Percentiles rank a stretch among this genome's conserved stretches.
Conservation (phyloP, 2,329 filamentous ascomycete species). For the Fusarium metavorans region DNA sequence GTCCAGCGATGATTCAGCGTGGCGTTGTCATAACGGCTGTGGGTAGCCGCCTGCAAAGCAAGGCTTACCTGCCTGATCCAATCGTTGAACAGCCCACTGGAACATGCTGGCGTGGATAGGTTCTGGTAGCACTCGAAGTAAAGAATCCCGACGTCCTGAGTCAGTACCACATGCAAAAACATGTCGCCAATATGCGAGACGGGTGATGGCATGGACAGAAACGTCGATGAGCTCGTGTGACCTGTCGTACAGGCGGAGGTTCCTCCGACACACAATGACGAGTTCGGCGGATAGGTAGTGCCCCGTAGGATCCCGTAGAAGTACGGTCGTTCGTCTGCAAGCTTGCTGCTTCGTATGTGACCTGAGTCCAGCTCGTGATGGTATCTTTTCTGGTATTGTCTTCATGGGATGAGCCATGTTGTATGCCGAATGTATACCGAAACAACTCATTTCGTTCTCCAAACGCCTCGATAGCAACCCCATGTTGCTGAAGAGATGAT, state of each 20-base stretch:
- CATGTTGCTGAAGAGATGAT: neutral
- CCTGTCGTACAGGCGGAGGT: conserved; percentile 13
- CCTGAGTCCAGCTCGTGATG: neutral
- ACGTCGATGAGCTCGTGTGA: conserved; percentile 33
- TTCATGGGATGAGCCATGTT: neutral
- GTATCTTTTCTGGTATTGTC: neutral
- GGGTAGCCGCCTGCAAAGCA: neutral
- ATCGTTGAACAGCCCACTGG: conserved; percentile 5
- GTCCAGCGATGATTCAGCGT: neutral
- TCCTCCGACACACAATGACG: conserved; percentile 7
- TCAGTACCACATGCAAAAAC: neutral
- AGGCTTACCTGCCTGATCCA: neutral
- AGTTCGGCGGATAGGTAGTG: neutral
- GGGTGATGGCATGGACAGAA: conserved; percentile 38
- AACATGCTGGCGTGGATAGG: conserved; percentile 9
- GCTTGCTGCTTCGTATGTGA: neutral
- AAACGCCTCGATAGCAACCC: neutral
- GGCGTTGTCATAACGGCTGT: neutral
- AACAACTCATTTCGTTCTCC: neutral
- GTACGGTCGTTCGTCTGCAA: neutral
- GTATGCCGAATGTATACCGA: neutral
- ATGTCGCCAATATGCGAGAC: conserved; percentile 21
- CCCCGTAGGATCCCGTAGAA: neutral
- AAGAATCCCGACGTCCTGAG: neutral
- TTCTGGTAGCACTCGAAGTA: conserved; percentile 1